These are phyloP conservation scores for Cercospora zeina DNA, from an alignment of 2,329 filamentous ascomycete genomes.

Conservation along the genomic window DNA sequence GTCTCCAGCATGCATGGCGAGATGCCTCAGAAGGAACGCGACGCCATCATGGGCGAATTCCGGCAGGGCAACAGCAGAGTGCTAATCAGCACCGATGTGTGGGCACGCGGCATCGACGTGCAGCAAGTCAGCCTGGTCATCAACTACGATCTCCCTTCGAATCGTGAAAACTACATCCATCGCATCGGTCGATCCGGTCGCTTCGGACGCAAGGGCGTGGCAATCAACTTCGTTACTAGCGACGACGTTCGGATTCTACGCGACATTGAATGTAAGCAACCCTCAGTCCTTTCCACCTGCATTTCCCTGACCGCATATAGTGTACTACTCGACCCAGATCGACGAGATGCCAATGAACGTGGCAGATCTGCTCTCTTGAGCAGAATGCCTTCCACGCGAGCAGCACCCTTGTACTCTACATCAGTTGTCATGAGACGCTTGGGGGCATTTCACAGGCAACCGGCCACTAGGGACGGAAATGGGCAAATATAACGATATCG, in stretches of 20 bases:
- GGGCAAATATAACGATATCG: slow-evolving; percentile 36
- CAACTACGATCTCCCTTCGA: slow-evolving; percentile 97
- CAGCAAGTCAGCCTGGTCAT: slow-evolving; percentile 98
- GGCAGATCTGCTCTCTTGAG: slow-evolving; percentile 42
- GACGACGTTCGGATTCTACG: slow-evolving; percentile 96
- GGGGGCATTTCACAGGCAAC: slow-evolving; percentile 27
- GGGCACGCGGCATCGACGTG: slow-evolving; percentile 97
- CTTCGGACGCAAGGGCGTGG: slow-evolving; percentile 97
- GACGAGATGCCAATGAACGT: slow-evolving; percentile 98
- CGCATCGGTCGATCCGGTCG: slow-evolving; percentile 93
- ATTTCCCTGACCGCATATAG: slow-evolving; percentile 44
- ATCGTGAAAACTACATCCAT: slow-evolving; percentile 99
- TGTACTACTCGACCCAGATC: slow-evolving; percentile 95
- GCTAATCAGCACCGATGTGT: slow-evolving; percentile 94
- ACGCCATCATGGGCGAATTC: slow-evolving; percentile 99
- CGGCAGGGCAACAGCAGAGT: slow-evolving; percentile 94
- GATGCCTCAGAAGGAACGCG: slow-evolving; percentile 97
- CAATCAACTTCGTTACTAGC: slow-evolving; percentile 98
- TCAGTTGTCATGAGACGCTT: slow-evolving; percentile 10
- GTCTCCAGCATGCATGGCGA: slow-evolving; percentile 99
- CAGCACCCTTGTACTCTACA: neutral
- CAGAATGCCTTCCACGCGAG: neutral
- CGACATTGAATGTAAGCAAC: slow-evolving; percentile 80
- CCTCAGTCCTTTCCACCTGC: slow-evolving; percentile 27
- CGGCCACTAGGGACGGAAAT: slow-evolving; percentile 41